phyloP scores from a whole-genome alignment of 768 basidiomycete species.

The Suillus weaverae region DNA sequence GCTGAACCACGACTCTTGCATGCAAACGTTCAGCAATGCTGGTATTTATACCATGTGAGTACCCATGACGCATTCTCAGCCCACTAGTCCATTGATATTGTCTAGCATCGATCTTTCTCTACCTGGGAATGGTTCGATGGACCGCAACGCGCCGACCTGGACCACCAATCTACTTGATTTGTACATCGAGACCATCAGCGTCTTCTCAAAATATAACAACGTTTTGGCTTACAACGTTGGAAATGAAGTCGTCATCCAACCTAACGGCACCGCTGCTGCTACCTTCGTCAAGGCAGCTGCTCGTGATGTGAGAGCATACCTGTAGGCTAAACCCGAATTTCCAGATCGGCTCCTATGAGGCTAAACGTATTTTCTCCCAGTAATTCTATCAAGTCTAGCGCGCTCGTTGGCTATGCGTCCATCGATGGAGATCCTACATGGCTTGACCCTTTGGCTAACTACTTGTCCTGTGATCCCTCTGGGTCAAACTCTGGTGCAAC shows the following conservation, averaged over 20 bases:
- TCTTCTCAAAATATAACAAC: conserved; percentile 85
- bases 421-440: conserved; percentile 71
- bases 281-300: conserved; percentile 91
- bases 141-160: conserved; percentile 75
- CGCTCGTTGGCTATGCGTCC: conserved; percentile 82
- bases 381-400: conserved; percentile 59
- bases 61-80: not conserved
- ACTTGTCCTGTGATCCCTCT: conserved; percentile 72
- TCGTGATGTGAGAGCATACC: conserved; percentile 82
- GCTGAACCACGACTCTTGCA: conserved; percentile 85
- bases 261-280: conserved; percentile 58
- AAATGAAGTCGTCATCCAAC: conserved; percentile 70
- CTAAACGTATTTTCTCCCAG: conserved; percentile 32
- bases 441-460: conserved; percentile 70
- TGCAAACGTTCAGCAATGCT: conserved; percentile 71
- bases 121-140: conserved; percentile 83
- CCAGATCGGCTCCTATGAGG: not conserved
- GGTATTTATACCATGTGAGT: conserved; percentile 89
- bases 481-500: conserved; percentile 52
- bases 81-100: conserved; percentile 12
- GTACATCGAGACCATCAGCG: conserved; percentile 76
- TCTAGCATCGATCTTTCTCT: conserved; percentile 81
- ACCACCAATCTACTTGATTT: conserved; percentile 75
- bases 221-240: conserved; percentile 88
- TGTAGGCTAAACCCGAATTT: conserved; percentile 46